Conservation (phyloP, 23 red algal species). For the Gracilaria gracilis region DNA sequence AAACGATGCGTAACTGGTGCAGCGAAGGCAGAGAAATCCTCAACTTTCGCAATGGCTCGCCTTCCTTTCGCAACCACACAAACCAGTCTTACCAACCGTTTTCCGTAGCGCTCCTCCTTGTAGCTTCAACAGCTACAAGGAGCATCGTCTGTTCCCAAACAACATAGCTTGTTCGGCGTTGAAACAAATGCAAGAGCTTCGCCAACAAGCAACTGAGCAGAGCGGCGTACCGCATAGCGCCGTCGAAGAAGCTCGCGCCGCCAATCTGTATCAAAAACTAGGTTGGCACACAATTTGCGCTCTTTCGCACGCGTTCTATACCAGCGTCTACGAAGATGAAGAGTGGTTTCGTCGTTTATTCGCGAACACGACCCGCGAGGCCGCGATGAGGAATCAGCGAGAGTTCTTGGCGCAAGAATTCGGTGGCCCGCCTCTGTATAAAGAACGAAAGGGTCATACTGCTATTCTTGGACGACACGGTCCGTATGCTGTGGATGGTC, state of each 20-base stretch:
- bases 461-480: constrained; percentile 74
- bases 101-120: too few species aligned
- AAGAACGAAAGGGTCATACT: constrained; percentile 56
- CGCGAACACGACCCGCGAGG: constrained; percentile 68
- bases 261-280: constrained; percentile 51
- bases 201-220: constrained; percentile 17
- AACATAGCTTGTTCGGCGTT: too few species aligned
- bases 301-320: constrained; percentile 60
- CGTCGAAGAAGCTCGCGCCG: constrained; percentile 57
- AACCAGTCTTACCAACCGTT: not conserved
- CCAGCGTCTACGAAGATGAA: constrained; percentile 56
- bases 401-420: constrained; percentile 77
- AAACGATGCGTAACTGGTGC: too few species aligned
- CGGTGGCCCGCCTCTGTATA: constrained; percentile 60
- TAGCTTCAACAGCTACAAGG: not conserved
- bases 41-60: not conserved
- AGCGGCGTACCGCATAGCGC: constrained; percentile 61
- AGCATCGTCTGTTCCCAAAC: not conserved
- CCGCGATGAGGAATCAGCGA: constrained; percentile 61
- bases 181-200: constrained; percentile 37
- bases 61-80: not conserved
- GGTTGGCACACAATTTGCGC: constrained; percentile 36
- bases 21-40: not conserved
- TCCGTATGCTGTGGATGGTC: constrained; percentile 65
- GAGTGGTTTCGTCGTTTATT: constrained; percentile 69